These are phyloP conservation scores for Debaryomyces coudertii DNA, from an alignment of 1,139 yeast genomes.

Conservation along the genomic window DNA sequence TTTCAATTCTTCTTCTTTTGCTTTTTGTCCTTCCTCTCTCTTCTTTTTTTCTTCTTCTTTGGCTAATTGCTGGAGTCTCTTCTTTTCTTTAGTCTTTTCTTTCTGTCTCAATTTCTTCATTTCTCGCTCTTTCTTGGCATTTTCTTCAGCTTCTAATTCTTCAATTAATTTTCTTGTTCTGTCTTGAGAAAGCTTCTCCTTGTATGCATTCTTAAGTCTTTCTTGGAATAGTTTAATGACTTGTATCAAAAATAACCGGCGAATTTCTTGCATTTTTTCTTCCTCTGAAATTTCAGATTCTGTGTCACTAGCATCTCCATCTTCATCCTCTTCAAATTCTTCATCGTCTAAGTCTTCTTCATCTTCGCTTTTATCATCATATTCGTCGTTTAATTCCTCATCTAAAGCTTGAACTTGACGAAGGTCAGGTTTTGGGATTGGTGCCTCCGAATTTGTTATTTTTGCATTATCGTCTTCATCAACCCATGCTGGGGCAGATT, in stretches of 20 bases:
- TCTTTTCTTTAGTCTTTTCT: constrained; percentile 80
- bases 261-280: constrained; percentile 73
- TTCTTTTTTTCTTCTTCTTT: constrained; percentile 73
- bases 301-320: constrained; percentile 36
- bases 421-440: constrained; percentile 2
- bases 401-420: constrained; percentile 1
- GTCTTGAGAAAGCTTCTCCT: constrained; percentile 74
- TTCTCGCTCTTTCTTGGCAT: constrained; percentile 68
- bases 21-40: constrained; percentile 56
- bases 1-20: constrained; percentile 39
- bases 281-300: constrained; percentile 58
- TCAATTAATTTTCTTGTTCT: constrained; percentile 71
- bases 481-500: constrained; percentile 21
- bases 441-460: background rate
- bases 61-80: constrained; percentile 65
- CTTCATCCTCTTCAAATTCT: constrained; percentile 35
- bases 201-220: constrained; percentile 70
- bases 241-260: constrained; percentile 71
- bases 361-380: constrained; percentile 25
- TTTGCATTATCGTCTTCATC: constrained; percentile 26
- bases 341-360: constrained; percentile 33
- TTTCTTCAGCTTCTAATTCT: constrained; percentile 79
- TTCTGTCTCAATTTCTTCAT: constrained; percentile 70
- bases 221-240: constrained; percentile 76
- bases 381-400: constrained; percentile 22